Base-by-base conservation (phyloP, 2,329 filamentous ascomycete genomes). In the Exophiala alcalophila region DNA sequence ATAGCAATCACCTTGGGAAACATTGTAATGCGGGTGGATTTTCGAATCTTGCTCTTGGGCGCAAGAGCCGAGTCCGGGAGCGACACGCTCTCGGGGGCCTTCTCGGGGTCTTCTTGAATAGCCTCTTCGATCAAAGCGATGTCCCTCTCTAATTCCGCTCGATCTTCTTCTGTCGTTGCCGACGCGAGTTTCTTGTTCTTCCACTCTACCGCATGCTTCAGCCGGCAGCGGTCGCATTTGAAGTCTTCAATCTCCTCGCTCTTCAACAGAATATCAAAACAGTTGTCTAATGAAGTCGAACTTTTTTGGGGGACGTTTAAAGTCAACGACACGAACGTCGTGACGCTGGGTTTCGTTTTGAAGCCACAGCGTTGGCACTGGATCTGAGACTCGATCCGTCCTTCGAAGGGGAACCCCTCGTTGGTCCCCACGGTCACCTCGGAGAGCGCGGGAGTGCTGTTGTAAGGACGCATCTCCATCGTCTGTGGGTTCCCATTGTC, bases 161-260 rank as follows among this genome's bases (percentile, higher is more conserved):
- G 76, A 52, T 76, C 77, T n/a, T 43, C 25, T 4, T 76, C 71
- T 0, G 78, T 77, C 15, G 63, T 72, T 3, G 77, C 72, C 41
- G 69, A 76, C 23, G 69, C 65, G 23, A 83, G 61, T 50, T 88
- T 80, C 5, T 72, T 68, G 49, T 78, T 70, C 51, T 87, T 77
- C 36, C 75, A 65, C 20, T 80, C 71, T 39, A 86, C 68, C 3
- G 89, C 89, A 62, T 95, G 85, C 29, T 86, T 67, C n/a, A 98
- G 73, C 15, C 89, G 81, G 61, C 92, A 98, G 66, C 82, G 86
- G 58, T 96, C 92, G 68, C 92, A 98, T 56, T 86, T 90, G 72
- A 94, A 98, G 62, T 95, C 92, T 51, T 97, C 91, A 53, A 98
- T 96, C 61, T 89, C 84, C 64, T 98, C 92, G 0, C 87, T 88